Conservation (phyloP, 2,329 filamentous ascomycete genomes). For the Grosmannia clavigera region DNA sequence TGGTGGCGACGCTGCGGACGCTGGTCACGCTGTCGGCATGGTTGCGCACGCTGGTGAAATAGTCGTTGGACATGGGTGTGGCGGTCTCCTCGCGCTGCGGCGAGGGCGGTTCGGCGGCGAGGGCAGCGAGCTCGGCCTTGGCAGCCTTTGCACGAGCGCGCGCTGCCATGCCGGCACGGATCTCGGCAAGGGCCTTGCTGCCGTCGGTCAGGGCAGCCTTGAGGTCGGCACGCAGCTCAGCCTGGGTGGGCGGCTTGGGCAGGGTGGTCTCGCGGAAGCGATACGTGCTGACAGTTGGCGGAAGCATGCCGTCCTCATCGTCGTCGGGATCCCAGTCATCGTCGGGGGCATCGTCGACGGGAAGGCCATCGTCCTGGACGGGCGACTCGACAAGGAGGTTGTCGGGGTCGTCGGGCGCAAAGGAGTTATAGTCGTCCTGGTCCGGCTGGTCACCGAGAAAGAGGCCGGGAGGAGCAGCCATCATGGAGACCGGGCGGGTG, state of each 20-base stretch:
- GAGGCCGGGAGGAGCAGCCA: not conserved
- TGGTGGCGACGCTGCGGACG: slow-evolving; percentile 14
- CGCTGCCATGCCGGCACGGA: slow-evolving; percentile 16
- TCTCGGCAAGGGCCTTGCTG: slow-evolving; percentile 50
- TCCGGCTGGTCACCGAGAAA: not conserved
- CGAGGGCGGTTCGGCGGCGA: not conserved
- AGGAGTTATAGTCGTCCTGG: not conserved
- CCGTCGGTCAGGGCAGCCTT: slow-evolving; percentile 61
- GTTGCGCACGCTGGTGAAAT: not conserved
- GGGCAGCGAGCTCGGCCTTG: slow-evolving; percentile 7
- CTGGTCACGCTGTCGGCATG: slow-evolving; percentile 8
- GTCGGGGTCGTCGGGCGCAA: not conserved
- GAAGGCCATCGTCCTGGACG: slow-evolving; percentile 20
- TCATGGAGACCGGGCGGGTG: not conserved
- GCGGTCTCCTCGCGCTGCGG: slow-evolving; percentile 6
- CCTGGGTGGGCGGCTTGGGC: slow-evolving; percentile 71
- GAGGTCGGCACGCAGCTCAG: slow-evolving; percentile 56
- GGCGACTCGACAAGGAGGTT: slow-evolving; percentile 36
- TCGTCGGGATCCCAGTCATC: slow-evolving; percentile 35
- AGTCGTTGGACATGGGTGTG: not conserved
- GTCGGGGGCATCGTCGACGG: slow-evolving; percentile 15
- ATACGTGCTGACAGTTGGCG: slow-evolving; percentile 96
- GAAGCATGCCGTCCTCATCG: slow-evolving; percentile 64
- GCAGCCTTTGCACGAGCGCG: slow-evolving; percentile 18
- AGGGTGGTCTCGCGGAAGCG: slow-evolving; percentile 71